phyloP scores from a whole-genome alignment of 164 flowering plant species.

The Saururus chinensis region DNA sequence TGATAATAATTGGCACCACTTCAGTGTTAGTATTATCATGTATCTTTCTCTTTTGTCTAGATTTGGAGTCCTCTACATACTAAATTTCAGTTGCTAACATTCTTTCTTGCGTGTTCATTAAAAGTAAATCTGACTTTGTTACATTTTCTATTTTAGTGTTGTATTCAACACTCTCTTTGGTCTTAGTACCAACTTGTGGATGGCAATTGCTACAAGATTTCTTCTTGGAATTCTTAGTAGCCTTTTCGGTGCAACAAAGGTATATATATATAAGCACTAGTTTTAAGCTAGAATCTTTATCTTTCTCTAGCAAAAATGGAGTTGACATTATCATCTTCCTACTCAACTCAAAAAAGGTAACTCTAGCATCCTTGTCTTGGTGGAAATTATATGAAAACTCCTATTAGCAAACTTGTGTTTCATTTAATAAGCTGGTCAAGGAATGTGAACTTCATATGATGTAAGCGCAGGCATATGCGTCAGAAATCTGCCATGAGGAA shows the following conservation, averaged over 20 bases:
- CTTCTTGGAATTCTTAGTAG: constrained; percentile 54
- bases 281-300: no score
- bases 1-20: no score
- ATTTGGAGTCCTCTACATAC: no score
- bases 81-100: not conserved
- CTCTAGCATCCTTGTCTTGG: no score
- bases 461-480: constrained; percentile 50
- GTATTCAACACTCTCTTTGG: constrained; percentile 61
- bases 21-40: constrained; percentile 51
- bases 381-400: no score
- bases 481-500: constrained; percentile 55
- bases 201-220: constrained; percentile 61
- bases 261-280: not conserved
- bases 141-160: constrained; percentile 24
- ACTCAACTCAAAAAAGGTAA: no score
- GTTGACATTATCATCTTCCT: no score
- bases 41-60: constrained; percentile 56
- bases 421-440: no score
- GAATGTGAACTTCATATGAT: no score
- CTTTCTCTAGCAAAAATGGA: no score
- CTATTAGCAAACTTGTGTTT: no score
- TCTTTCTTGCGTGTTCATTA: not conserved
- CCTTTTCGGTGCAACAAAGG: constrained; percentile 54
- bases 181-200: constrained; percentile 57
- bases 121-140: not conserved